Percentiles rank a stretch among this genome's conserved stretches.
Evolutionary conservation across 495 filamentous ascomycete genomes (phyloP).

Genomic region (Aspergillus homomorphus): DNA sequence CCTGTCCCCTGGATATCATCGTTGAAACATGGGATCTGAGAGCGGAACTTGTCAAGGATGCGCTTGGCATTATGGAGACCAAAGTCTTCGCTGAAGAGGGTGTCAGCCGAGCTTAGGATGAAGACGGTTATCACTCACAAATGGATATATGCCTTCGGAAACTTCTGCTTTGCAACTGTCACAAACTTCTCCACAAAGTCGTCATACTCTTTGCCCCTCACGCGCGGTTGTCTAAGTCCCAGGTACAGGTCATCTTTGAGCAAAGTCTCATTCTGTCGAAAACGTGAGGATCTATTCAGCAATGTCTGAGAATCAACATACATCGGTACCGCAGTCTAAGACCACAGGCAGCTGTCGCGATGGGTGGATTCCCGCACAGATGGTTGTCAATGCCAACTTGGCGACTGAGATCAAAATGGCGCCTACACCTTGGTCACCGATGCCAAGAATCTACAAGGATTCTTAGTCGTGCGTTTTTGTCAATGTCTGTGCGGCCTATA

Average conservation of each 20-base stretch:
- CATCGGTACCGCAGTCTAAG: slow-evolving; percentile 83
- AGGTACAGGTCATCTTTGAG: slow-evolving; percentile 80
- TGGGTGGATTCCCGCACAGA: slow-evolving; percentile 84
- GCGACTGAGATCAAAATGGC: slow-evolving; percentile 82
- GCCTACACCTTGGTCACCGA: slow-evolving; percentile 89
- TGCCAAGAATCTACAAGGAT: slow-evolving; percentile 68
- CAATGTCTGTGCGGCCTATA: slow-evolving; percentile 21
- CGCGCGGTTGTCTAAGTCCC: slow-evolving; percentile 64
- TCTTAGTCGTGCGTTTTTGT: background rate
- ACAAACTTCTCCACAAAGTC: slow-evolving; percentile 75
- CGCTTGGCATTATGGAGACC: slow-evolving; percentile 57
- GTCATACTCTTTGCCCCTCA: slow-evolving; percentile 73
- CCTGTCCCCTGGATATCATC: slow-evolving; percentile 90
- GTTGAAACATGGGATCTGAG: slow-evolving; percentile 79
- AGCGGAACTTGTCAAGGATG: slow-evolving; percentile 70
- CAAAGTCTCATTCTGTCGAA: slow-evolving; percentile 62
- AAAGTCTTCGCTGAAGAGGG: slow-evolving; percentile 51
- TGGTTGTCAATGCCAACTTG: slow-evolving; percentile 76
- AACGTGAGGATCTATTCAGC: slow-evolving; percentile 11
- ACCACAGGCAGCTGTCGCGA: slow-evolving; percentile 76
- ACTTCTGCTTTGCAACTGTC: slow-evolving; percentile 59
- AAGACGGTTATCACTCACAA: slow-evolving; percentile 47
- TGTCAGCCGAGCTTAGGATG: background rate
- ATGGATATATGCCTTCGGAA: slow-evolving; percentile 80
- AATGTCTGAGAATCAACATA: slow-evolving; percentile 19